Evolutionary conservation across 768 basidiomycete species (phyloP).

Genomic region (Thelephora ganbajun): DNA sequence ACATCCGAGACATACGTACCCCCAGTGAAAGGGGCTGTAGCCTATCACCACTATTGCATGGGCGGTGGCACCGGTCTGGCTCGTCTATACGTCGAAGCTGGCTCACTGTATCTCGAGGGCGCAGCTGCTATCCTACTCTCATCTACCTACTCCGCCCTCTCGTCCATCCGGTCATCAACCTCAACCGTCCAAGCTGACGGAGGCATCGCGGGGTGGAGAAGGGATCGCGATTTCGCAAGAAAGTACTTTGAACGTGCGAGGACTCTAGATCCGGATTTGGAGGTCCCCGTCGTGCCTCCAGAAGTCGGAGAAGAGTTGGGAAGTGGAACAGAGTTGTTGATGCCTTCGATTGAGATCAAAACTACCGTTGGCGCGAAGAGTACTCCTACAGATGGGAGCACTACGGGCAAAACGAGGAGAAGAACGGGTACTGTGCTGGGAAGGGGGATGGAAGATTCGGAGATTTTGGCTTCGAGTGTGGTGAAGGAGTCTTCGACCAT

Average conservation of each 20-base stretch:
- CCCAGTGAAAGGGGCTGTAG: slow-evolving; percentile 32
- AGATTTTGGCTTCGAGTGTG: slow-evolving; percentile 15
- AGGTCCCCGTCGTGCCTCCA: slow-evolving; percentile 53
- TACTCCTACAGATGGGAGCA: slow-evolving; percentile 6
- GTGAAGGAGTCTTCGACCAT: slow-evolving; percentile 35
- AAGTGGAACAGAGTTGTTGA: slow-evolving; percentile 1
- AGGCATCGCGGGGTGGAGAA: slow-evolving; percentile 60
- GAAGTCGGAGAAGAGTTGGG: slow-evolving; percentile 14
- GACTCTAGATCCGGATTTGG: slow-evolving; percentile 42
- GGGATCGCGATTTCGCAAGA: slow-evolving; percentile 57
- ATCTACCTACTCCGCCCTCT: slow-evolving; percentile 62
- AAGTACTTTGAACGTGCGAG: slow-evolving; percentile 63
- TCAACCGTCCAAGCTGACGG: slow-evolving; percentile 31
- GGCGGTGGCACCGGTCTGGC: slow-evolving; percentile 58
- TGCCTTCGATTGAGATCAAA: background rate
- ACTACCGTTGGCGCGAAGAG: background rate
- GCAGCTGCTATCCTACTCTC: slow-evolving; percentile 58
- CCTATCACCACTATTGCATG: slow-evolving; percentile 52
- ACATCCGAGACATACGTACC: slow-evolving; percentile 6
- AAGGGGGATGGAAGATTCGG: slow-evolving; percentile 22
- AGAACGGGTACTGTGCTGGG: slow-evolving; percentile 14
- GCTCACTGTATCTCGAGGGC: slow-evolving; percentile 71
- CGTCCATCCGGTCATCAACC: slow-evolving; percentile 59
- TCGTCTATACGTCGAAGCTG: slow-evolving; percentile 66
- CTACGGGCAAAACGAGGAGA: slow-evolving; percentile 8